A percentile compares a stretch with the other conserved stretches of the same genome.
These are phyloP conservation scores for Hyparrhenia diplandra DNA, from an alignment of 176 grass and related monocot genomes.

Conservation along the genomic window DNA sequence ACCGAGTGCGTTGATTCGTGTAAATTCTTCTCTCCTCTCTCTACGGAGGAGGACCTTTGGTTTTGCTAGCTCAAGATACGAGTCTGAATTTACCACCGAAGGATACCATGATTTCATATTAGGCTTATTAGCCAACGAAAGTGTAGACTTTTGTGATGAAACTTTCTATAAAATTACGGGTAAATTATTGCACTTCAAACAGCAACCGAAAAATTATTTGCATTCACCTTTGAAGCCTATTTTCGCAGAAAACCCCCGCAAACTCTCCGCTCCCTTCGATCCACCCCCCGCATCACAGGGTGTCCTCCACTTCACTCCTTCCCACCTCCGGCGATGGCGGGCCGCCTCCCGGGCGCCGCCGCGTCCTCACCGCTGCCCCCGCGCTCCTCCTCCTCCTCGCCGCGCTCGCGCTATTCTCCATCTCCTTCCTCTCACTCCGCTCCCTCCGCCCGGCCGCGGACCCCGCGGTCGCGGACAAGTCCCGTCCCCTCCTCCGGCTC, in stretches of 20 bases:
- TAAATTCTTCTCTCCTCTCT: too few species aligned
- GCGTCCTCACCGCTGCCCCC: constrained; percentile 17
- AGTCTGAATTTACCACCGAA: too few species aligned
- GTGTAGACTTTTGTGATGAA: too few species aligned
- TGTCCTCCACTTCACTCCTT: background rate
- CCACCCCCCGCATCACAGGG: constrained; percentile 1
- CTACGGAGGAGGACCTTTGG: too few species aligned
- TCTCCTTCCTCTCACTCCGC: constrained; percentile 53
- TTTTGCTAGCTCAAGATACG: too few species aligned
- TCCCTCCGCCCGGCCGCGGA: constrained; percentile 46
- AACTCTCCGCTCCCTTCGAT: background rate
- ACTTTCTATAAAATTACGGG: too few species aligned
- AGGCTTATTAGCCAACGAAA: too few species aligned
- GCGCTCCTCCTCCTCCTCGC: constrained; percentile 43
- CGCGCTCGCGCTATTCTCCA: constrained; percentile 33
- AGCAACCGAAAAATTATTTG: too few species aligned
- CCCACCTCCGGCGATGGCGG: constrained; percentile 50
- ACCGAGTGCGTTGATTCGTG: too few species aligned
- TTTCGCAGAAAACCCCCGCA: constrained; percentile 24
- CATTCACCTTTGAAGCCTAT: too few species aligned
- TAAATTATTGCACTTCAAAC: too few species aligned
- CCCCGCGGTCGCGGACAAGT: constrained; percentile 8
- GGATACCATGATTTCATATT: too few species aligned
- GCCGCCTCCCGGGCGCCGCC: constrained; percentile 27
- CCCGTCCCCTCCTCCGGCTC: background rate